Evolutionary conservation across 1,284 basidiomycete genomes (phyloP), one percentile per base, ranked within the genome.

Genomic region (Ganoderma multipileum): DNA sequence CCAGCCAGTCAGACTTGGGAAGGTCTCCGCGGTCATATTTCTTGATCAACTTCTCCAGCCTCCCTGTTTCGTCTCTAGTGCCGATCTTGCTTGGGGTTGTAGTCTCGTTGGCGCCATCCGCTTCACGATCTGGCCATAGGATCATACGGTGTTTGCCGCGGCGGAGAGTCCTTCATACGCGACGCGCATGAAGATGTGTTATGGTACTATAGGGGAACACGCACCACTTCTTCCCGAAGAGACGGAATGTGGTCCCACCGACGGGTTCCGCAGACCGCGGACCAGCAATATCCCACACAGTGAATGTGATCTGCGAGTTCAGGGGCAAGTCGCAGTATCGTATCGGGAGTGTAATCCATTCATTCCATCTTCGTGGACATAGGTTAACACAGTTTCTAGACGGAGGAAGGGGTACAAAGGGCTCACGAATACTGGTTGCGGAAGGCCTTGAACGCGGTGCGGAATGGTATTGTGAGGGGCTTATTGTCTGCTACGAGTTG

Each of bases 11-110:
- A 1, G 95, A 91, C 77, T 96, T 95, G 1, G 93, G 89, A n/a
- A 99, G 84, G 79, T 98, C 96, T 0, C 96, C 96, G 3, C 96
- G 87, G 77, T 99, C 96, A 75, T 97, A 97, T 77, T 97, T 96
- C 85, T 99, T 99, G 68, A 99, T 93, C 14, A 98, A 87, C 93
- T 96, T 96, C 80, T 99, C 97, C 38, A 99, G 80, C 54, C 97
- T 83, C 1, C 95, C 97, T 93, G 97, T 95, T 81, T 98, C 96
- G 76, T 99, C 97, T 69, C 90, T 86, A 0, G 84, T 82, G 42
- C 87, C 89, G 14, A 92, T 77, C 76, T 98, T 97, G 79, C 95
- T 95, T 0, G 96, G 96, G 0, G 97, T 99, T 0, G 88, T 86
- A 0, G 91, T 89, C 55, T 97, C 91, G 20, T 87, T 84, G 1